phyloP scores from a whole-genome alignment of 2,329 filamentous ascomycete genomes.

The Pseudogymnoascus sp. region DNA sequence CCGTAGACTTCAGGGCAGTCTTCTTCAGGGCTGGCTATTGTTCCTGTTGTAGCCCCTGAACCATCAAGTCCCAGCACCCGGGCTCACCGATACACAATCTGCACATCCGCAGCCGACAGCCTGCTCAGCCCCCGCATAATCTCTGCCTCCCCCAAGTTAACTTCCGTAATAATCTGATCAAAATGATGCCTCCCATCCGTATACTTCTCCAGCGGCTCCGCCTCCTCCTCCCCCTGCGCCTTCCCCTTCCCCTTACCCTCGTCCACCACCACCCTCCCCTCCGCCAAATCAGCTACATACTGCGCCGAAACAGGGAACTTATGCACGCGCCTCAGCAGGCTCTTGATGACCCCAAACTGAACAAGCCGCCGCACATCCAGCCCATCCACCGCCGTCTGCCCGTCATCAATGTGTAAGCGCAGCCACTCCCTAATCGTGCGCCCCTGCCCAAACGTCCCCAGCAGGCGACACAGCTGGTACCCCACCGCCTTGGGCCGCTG shows the following conservation, averaged over 20 bases:
- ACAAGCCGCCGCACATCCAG: constrained; percentile 87
- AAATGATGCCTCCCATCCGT: constrained; percentile 69
- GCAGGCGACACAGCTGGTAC: constrained; percentile 69
- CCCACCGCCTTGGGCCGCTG: constrained; percentile 10
- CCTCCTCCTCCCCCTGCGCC: constrained; percentile 24
- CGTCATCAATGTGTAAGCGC: constrained; percentile 59
- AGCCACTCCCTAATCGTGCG: constrained; percentile 85
- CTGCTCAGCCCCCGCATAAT: constrained; percentile 60
- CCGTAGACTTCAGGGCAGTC: not conserved
- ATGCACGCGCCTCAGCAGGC: constrained; percentile 84
- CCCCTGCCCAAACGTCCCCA: constrained; percentile 75
- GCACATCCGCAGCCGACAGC: constrained; percentile 35
- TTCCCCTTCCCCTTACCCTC: constrained; percentile 22
- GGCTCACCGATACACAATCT: constrained; percentile 30
- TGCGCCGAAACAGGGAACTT: constrained; percentile 73
- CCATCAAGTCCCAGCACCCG: not conserved
- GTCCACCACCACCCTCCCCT: constrained; percentile 35
- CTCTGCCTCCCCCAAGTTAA: constrained; percentile 60
- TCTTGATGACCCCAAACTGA: constrained; percentile 94
- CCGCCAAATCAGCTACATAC: constrained; percentile 48
- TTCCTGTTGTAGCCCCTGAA: no score
- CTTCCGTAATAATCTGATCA: constrained; percentile 75
- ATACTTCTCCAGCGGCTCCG: constrained; percentile 52
- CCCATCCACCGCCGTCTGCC: constrained; percentile 58
- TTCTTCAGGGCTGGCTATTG: no score